Base-by-base conservation (phyloP, 179 eudicot genomes). In the Beta macrorhiza region DNA sequence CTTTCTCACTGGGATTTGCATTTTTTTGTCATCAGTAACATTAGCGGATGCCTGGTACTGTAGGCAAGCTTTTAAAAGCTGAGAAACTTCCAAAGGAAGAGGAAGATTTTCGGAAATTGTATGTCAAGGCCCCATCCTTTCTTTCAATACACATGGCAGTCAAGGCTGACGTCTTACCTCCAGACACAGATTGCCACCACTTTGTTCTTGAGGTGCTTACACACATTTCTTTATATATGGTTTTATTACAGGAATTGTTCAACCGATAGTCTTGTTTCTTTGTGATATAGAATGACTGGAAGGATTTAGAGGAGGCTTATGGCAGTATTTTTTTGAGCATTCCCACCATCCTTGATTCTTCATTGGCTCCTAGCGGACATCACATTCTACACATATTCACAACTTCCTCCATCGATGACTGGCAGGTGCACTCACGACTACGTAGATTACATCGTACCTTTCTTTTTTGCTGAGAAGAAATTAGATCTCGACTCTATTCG, bases 291-390 rank as follows among this genome's bases (percentile, higher is more conserved):
- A 88, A 90, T 84, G 91, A 94, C 8, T 96, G 99, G 99, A 79
- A 83, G 53, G 85, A 86, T 77, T 86, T 96, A 56, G 99, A 96
- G 86, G 74, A 83, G 76, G 83, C 98, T 52, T 96, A 92, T 87
- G 99, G 99, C 55, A 94, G 99, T 88, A 92, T 96, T 83, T 94
- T 96, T 86, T 86, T 96, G 93, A 96, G 99, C 91, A 96, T 96
- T 87, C 99, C 99, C 74, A 96, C 99, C 58, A 79, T 96, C 76
- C 98, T 96, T 61, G 99, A 96, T 87, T 74, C 92, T 75, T 92
- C 98, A 59, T 87, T 96, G 87, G 99, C 99, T 81, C 99, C 99
- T 67, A 84, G 88, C 75, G 97, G 98, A 53, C 87, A 84, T 61
- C 98, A 96, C 88, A 96, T 96, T 80, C 97, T 96, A 82, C 99